Evolutionary conservation across 352 stramenopile species (phyloP).

Genomic region (Phytophthora sansomeana): DNA sequence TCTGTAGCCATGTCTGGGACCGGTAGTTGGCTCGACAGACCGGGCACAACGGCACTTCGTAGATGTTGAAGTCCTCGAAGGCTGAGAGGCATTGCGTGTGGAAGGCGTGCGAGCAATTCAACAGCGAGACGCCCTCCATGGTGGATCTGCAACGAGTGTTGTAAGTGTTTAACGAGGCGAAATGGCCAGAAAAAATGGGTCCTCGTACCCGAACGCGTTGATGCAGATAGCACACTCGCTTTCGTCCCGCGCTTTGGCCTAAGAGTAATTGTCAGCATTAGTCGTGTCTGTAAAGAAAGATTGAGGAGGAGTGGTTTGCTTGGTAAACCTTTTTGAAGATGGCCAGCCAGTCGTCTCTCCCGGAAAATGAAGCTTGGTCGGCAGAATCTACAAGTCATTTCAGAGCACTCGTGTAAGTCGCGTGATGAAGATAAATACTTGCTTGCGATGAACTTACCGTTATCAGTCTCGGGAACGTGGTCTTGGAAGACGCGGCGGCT

Average conservation of each 20-base stretch:
- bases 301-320: not conserved
- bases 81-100: slow-evolving; percentile 74
- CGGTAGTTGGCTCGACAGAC: slow-evolving; percentile 70
- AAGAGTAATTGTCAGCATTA: too few species aligned
- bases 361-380: not conserved
- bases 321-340: slow-evolving; percentile 52
- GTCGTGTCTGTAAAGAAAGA: not conserved
- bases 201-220: slow-evolving; percentile 64
- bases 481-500: slow-evolving; percentile 75
- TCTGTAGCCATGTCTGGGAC: slow-evolving; percentile 30
- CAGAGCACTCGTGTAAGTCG: too few species aligned
- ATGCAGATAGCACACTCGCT: slow-evolving; percentile 87
- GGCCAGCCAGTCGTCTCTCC: slow-evolving; percentile 46
- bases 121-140: slow-evolving; percentile 52
- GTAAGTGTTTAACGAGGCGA: not conserved
- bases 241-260: slow-evolving; percentile 59
- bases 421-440: not conserved
- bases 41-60: slow-evolving; percentile 78
- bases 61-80: slow-evolving; percentile 91
- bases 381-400: slow-evolving; percentile 3
- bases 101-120: slow-evolving; percentile 87
- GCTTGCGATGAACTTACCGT: slow-evolving; percentile 16
- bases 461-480: slow-evolving; percentile 45
- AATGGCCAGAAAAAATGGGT: not conserved
- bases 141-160: slow-evolving; percentile 25